Evolutionary conservation across 1,284 basidiomycete species (phyloP), one percentile per base, ranked within the genome.

Genomic region (Exsudoporus floridanus): DNA sequence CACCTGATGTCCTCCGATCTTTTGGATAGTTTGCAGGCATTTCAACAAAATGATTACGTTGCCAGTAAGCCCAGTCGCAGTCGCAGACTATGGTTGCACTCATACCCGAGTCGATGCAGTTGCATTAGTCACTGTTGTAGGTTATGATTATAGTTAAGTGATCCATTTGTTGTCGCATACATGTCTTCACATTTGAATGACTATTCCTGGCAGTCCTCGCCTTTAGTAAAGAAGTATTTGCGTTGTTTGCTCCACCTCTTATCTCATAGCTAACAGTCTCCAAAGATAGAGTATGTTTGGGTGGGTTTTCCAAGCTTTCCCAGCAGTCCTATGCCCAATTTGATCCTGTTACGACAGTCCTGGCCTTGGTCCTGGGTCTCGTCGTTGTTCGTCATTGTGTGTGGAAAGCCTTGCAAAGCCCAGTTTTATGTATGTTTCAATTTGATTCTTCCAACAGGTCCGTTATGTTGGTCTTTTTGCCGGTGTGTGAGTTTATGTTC

Each of bases 201-300:
- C 18, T 14, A 19, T 9, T 9, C n/a, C 23, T 27, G 9, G 5
- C 18, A 52, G 50, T 48, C 19, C 37, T 52, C 33, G 49, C 46
- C 27, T 30, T 52, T 9, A 18, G 23, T 12, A 28, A 14, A 12
- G 50, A 52, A 46, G 50, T 52, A 41, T 21, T n/a, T 31, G n/a
- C 6, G 2, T 21, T 6, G 6, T 28, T 25, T 23, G 7, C 18
- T 41, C 12, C 5, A 36, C 19, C 3, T 31, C 18, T 10, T 25
- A 23, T 28, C 13, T 48, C n/a, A 21, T 10, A 6, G 19, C 21
- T 43, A 23, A 49, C 30, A 8, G 23, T 21, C 16, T 31, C 14
- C 28, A n/a, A 21, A 52, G 50, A 28, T 52, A 40, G 46, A 52
- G 30, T 49, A 49, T 28, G n/a, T 52, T 25, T 52, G 50, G 50